Base-by-base conservation (phyloP, 495 filamentous ascomycete genomes). In the Hypoxylon fuscum region DNA sequence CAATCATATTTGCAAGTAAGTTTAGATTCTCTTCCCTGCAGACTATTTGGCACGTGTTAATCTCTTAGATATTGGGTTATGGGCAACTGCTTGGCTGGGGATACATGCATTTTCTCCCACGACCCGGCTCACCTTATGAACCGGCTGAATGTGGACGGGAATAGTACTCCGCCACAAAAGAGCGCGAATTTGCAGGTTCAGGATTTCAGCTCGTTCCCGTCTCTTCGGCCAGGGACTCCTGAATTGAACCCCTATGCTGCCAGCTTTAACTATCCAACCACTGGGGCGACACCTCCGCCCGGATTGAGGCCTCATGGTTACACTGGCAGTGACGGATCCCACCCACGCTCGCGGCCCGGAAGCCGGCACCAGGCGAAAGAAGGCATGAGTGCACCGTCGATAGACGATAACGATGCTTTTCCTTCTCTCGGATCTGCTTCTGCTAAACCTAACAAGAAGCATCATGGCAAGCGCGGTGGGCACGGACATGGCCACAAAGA, bases 1-100 rank as follows among this genome's bases (percentile, higher is more conserved):
- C 62, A 94, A 88, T 64, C 95, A 97, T 61, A 86, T 99, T 55
- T 99, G 96, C 93, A 99, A 98, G 89, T 98, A 82, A 81, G 91
- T 89, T 23, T 42, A 27, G 14, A 45, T 48, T 48, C 47, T 21
- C 0, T 49, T 25, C 27, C 21, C 27, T n/a, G n/a, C n/a, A 12
- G 14, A 23, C 1, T 48, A 34, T 25, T 55, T 37, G 62, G 31
- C 40, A 50, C 38, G 63, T 73, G 32, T 73, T 78, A 59, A 74
- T 29, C 20, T 34, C 2, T 38, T 76, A 96, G 92, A 73, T 97
- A 97, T 68, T 99, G 94, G 93, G 83, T 98, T 34, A 93, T 90
- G 81, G 96, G 96, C 8, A 97, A 94, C 66, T 99, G 96, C 72
- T 83, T 99, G 38, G 96, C 96, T 22, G 95, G 95, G 35, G 87